Evolutionary conservation across 106 monocot species (phyloP), one percentile per base, ranked within the genome.

Genomic region (Dendrobium nobile): DNA sequence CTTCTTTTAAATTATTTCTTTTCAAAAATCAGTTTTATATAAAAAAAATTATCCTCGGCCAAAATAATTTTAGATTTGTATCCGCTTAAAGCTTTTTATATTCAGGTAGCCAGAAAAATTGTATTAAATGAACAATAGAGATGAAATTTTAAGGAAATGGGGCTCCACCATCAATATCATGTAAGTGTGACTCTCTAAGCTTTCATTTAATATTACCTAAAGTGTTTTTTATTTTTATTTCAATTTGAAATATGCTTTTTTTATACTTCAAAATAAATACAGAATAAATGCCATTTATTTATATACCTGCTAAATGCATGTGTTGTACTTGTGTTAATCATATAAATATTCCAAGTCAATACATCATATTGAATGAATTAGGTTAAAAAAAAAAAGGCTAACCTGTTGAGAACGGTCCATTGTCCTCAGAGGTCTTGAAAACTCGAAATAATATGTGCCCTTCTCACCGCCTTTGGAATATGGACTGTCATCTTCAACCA

Each of bases 401-500:
- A 88, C 98, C 87, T 98, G 98, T 87, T 95, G 98, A 77, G 88
- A 90, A 31, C 83, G 87, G 79, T 98, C 98, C 88, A 86, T 92
- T 42, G 98, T 98, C 82, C 98, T 91, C 65, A 98, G 72, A 22
- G 98, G 88, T 74, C 98, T 95, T 28, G 98, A 95, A 82, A 98
- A 98, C 78, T 98, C 98, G 80, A 98, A 98, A 83, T 82, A 91
- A 78, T 98, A 98, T 33, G 92, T 95, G 58, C 98, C 98, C 83
- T 98, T 91, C 54, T 84, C 54, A n/a, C 89, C 92, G 84, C 54
- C 83, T 84, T 83, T 58, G 61, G 89, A 85, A 87, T 89, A 98
- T 67, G 98, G 98, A 68, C 91, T 95, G 72, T 98, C 92, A 24
- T 89, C 92, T 81, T 91, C 92, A 16, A 95, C 65, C 37, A 91